Evolutionary conservation across 192 early-diverging fungal species (phyloP), one percentile per base, ranked within the genome.

Genomic region (Geranomyces variabilis): DNA sequence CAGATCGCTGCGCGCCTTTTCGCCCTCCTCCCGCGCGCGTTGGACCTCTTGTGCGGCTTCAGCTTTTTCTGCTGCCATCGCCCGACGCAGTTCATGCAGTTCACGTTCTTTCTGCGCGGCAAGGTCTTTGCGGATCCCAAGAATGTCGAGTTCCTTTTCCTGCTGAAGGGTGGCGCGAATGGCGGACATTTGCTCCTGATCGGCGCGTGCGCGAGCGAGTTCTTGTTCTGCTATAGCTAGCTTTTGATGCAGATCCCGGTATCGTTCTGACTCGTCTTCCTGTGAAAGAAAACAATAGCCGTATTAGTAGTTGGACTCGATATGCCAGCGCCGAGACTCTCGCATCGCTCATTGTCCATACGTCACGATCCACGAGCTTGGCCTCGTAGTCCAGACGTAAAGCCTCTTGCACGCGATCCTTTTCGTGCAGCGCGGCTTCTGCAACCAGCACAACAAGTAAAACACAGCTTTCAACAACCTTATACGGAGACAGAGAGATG

Each of bases 101-200:
- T 80, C 66, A 19, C 63, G 63, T 56, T 84, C 83, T 62, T 84
- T 84, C 63, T 82, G 74, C 44, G 66, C 66, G 48, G 71, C 49
- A 0, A 84, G 65, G 28, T 84, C 73, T 17, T 83, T 82, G 26
- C 77, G 77, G 24, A 82, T 55, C 0, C 19, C 74, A 15, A 84
- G 73, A n/a, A 84, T 66, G 41, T 84, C 80, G 17, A 84, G 63
- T 28, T 82, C 83, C 60, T 84, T 82, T 72, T 84, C 80, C 15
- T 67, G 70, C 29, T 74, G 45, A 22, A 84, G 33, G 12, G 41
- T 69, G n/a, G 61, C 26, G 15, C 83, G 72, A 63, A 82, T 82
- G 12, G 72, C 30, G 1, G 74, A 44, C 24, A 84, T 75, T 66
- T 80, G 77, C n/a, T 29, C 46, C 22, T 75, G 66, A 0, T 26